These are phyloP conservation scores for Rhodomyrtus tomentosa DNA, from an alignment of 345 rosid species.

Conservation along the genomic window DNA sequence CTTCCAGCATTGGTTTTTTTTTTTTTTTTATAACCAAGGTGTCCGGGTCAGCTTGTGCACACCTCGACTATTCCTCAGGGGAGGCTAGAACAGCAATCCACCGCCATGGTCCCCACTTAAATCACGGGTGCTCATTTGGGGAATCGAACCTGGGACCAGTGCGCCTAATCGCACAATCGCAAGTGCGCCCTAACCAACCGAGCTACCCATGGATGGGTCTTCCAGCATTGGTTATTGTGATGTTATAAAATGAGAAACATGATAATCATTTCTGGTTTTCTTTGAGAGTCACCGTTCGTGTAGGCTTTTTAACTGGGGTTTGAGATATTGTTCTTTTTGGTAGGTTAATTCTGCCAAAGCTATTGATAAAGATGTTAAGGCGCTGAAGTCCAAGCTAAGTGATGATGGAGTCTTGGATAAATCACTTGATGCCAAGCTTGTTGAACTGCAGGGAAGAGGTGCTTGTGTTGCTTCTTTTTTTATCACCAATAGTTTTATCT, in stretches of 20 bases:
- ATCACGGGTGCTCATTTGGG: too few species aligned
- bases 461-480: conserved; percentile 6
- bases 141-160: too few species aligned
- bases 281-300: background rate
- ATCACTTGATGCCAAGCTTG: conserved; percentile 66
- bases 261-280: background rate
- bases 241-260: background rate
- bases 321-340: background rate
- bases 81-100: too few species aligned
- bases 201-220: too few species aligned
- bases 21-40: too few species aligned
- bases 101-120: too few species aligned
- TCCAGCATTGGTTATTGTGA: background rate
- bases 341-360: conserved; percentile 75
- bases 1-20: conserved; percentile 1
- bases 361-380: conserved; percentile 64
- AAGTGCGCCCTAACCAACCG: too few species aligned
- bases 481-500: background rate
- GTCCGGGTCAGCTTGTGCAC: too few species aligned
- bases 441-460: conserved; percentile 65
- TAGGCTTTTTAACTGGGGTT: background rate
- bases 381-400: conserved; percentile 50
- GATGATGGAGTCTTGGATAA: conserved; percentile 54
- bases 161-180: too few species aligned
- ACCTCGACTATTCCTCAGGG: too few species aligned